Base-by-base conservation (phyloP, 228 moss, liverwort and hornwort species). In the Sphagnum fallax region DNA sequence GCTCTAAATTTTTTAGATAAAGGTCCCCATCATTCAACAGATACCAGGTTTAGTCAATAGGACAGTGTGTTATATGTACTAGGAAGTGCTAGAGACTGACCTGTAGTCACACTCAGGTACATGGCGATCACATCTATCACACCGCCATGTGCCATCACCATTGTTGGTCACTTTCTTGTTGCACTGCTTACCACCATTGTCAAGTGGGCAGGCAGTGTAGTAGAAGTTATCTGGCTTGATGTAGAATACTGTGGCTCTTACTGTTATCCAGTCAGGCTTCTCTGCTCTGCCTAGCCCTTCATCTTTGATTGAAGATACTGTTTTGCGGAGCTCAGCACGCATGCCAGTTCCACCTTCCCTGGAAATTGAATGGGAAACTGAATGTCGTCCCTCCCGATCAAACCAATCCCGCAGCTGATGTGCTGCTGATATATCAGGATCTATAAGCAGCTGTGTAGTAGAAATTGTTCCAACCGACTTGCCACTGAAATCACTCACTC, bases 401-500 rank as follows among this genome's bases (percentile, higher is more conserved):
- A 84, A 94, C 93, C 98, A 98, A 16, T 83, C 82, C 49, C 89
- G 83, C 70, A 93, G 76, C 80, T 68, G 77, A 71, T 78, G 91
- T 18, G 81, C 94, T 71, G 79, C 87, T 63, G 87, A 85, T 77
- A 93, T 84, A 71, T 92, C 87, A 55, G 90, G 87, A 61, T 98
- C 84, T 48, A 98, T 86, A 11, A 83, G 50, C 67, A 98, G 55
- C 67, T 93, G 89, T 49, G 93, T 91, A 4, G 93, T 80, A 51
- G 83, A 88, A 50, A 98, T 80, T 47, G 98, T 90, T 67, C 93
- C 82, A 10, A 98, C 77, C 47, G 87, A 88, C 80, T 90, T 98
- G 11, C 98, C 98, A 73, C 91, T 93, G 51, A 98, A 98, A 66
- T 98, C 98, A 75, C 91, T 98, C 13, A 98, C 91, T 72, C 93